Evolutionary conservation across 2,329 filamentous ascomycete species (phyloP).

Genomic region (Aciculosporium take): DNA sequence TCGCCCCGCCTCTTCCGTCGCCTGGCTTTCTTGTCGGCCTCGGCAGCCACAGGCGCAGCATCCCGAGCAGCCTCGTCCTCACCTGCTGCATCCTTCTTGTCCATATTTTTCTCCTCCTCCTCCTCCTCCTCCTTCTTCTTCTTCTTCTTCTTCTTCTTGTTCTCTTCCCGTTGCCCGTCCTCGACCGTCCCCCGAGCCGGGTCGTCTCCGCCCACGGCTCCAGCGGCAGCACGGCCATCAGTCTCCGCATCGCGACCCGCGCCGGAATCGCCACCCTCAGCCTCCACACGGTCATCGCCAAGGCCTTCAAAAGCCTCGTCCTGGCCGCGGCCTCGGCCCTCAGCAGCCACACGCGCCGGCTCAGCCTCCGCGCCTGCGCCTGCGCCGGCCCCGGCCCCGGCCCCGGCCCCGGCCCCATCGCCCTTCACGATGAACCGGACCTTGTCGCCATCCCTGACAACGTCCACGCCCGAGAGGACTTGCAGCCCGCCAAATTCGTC

Average conservation of each 20-base stretch:
- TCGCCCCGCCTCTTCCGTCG: constrained; percentile 21
- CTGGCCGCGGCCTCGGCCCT: constrained; percentile 18
- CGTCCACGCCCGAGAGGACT: constrained; percentile 79
- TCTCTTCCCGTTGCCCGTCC: not conserved
- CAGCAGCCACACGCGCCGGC: constrained; percentile 9
- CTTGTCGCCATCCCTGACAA: constrained; percentile 51
- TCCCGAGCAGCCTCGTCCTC: constrained; percentile 5
- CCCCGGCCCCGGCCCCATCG: constrained; percentile 9
- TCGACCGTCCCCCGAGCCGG: not conserved
- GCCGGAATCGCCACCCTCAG: constrained; percentile 18
- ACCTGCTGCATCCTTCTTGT: constrained; percentile 14
- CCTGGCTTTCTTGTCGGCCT: constrained; percentile 4
- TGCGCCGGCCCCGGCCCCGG: constrained; percentile 10
- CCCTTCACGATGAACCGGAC: constrained; percentile 39
- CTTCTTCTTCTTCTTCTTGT: not conserved
- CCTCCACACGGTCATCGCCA: constrained; percentile 30
- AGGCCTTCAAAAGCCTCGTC: constrained; percentile 53
- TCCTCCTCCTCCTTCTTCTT: constrained; percentile 7
- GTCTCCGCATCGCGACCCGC: constrained; percentile 18
- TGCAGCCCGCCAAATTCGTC: constrained; percentile 88
- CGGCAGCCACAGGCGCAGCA: constrained; percentile 10
- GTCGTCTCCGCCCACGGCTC: not conserved
- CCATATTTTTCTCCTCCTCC: not conserved
- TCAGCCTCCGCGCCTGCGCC: constrained; percentile 13
- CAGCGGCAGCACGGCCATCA: constrained; percentile 13